phyloP scores from a whole-genome alignment of 495 filamentous ascomycete genomes.

The Chaetomium fimeti region DNA sequence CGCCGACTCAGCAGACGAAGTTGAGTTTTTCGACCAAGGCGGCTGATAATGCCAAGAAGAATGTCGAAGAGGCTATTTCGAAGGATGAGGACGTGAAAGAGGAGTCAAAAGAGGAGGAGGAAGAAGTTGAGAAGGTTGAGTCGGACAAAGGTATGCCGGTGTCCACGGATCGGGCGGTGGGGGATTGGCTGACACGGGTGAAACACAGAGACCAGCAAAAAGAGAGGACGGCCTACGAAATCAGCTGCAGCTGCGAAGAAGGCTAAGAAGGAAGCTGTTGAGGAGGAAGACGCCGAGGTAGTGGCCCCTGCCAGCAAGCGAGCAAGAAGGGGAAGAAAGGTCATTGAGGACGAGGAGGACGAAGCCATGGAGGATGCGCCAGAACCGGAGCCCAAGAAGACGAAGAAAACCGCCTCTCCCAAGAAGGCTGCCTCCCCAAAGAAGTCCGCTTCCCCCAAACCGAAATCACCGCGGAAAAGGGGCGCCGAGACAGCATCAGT shows the following conservation, averaged over 20 bases:
- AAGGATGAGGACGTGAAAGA: conserved; percentile 33
- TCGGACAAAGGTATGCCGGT: conserved; percentile 33
- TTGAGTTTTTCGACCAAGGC: conserved; percentile 62
- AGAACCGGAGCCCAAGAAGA: conserved; percentile 25
- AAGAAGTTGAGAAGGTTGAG: conserved; percentile 34
- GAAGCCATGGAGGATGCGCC: conserved; percentile 41
- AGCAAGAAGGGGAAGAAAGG: conserved; percentile 41
- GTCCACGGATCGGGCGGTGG: background rate
- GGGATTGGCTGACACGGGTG: background rate
- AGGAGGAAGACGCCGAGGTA: conserved; percentile 45
- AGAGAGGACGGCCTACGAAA: conserved; percentile 25
- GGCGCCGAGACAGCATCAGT: conserved; percentile 24
- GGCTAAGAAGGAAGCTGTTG: conserved; percentile 29
- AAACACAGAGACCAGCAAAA: conserved; percentile 45
- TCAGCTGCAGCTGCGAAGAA: conserved; percentile 13
- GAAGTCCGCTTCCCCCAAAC: conserved; percentile 15
- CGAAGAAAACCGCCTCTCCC: conserved; percentile 16
- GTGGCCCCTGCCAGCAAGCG: conserved; percentile 57
- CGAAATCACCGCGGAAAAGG: conserved; percentile 22
- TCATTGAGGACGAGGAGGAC: conserved; percentile 46
- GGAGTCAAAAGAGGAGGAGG: conserved; percentile 29
- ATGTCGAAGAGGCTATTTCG: conserved; percentile 7
- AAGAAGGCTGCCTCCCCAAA: conserved; percentile 23
- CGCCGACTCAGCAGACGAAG: conserved; percentile 70
- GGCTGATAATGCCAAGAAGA: conserved; percentile 8